Conservation (phyloP, 805 yeast genomes). For the Wickerhamomyces subpelliculosus region DNA sequence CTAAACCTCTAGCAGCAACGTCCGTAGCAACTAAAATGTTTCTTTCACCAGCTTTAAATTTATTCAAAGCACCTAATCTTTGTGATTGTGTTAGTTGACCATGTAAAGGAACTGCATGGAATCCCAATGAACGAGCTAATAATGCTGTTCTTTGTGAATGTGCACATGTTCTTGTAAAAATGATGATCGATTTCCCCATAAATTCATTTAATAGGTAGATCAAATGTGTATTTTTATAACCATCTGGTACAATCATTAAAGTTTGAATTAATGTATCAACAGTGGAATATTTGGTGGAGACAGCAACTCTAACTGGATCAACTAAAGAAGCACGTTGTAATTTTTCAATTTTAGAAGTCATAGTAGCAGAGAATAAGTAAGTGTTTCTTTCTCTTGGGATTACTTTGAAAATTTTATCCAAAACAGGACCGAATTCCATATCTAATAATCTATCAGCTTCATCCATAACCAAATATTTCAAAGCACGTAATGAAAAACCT, state of each 20-base stretch:
- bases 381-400: conserved; percentile 84
- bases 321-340: conserved; percentile 86
- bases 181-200: conserved; percentile 78
- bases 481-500: conserved; percentile 74
- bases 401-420: conserved; percentile 76
- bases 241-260: conserved; percentile 86
- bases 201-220: conserved; percentile 78
- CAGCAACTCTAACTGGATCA: conserved; percentile 88
- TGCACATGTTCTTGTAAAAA: conserved; percentile 92
- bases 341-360: conserved; percentile 92
- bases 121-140: conserved; percentile 73
- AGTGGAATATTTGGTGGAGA: conserved; percentile 81
- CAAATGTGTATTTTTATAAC: conserved; percentile 82
- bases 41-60: conserved; percentile 67
- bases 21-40: conserved; percentile 75
- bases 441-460: conserved; percentile 95
- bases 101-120: conserved; percentile 86
- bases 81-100: conserved; percentile 87
- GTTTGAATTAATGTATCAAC: conserved; percentile 91
- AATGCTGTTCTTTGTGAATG: conserved; percentile 89
- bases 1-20: conserved; percentile 86
- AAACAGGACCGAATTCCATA: conserved; percentile 93
- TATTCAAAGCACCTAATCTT: conserved; percentile 73
- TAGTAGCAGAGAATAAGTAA: conserved; percentile 90
- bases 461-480: conserved; percentile 86